phyloP scores from a whole-genome alignment of 169 alveolate genomes.

The Eimeria zaria region DNA sequence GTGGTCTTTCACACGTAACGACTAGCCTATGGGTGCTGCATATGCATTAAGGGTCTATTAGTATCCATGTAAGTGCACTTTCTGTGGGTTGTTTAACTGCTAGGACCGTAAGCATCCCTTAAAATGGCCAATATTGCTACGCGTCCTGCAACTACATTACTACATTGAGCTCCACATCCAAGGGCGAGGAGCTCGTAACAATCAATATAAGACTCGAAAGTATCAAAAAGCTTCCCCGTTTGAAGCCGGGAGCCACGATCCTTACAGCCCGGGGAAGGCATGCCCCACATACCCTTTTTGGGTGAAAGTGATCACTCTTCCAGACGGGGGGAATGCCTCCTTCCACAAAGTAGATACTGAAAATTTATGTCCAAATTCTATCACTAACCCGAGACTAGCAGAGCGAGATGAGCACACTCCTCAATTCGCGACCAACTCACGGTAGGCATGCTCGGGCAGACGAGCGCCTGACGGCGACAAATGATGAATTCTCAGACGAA shows the following conservation, averaged over 20 bases:
- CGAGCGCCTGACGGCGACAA: background rate
- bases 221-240: background rate
- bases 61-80: background rate
- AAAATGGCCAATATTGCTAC: background rate
- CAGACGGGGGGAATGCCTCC: background rate
- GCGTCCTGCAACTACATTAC: background rate
- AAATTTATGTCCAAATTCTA: background rate
- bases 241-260: background rate
- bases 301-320: background rate
- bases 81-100: background rate
- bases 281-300: background rate
- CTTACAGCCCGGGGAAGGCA: background rate
- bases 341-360: background rate
- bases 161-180: background rate
- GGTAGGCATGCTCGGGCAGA: background rate
- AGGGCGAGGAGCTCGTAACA: background rate
- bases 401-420: background rate
- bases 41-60: background rate
- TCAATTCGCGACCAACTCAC: background rate
- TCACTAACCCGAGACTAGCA: background rate
- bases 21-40: background rate
- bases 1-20: background rate
- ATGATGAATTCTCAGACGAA: background rate
- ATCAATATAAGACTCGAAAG: background rate
- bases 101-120: background rate